Conservation (phyloP, 2,329 filamentous ascomycete species). For the Fusarium virguliforme region DNA sequence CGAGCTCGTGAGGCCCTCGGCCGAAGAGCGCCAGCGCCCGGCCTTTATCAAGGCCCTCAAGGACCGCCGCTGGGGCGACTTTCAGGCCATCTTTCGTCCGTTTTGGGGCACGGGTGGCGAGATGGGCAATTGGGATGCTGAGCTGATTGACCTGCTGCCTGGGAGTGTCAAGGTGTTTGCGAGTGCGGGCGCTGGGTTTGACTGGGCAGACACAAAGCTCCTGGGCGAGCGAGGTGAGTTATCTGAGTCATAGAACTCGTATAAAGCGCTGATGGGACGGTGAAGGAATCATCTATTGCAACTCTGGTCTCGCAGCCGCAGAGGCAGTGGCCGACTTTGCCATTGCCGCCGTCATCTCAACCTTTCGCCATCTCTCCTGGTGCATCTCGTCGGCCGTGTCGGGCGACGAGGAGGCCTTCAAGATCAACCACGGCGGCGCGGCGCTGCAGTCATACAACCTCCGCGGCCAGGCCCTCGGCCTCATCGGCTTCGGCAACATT, state of each 20-base stretch:
- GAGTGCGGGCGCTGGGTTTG: conserved; percentile 76
- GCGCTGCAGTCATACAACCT: conserved; percentile 76
- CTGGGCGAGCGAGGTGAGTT: conserved; percentile 71
- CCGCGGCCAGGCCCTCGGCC: conserved; percentile 72
- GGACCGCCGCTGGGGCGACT: conserved; percentile 70
- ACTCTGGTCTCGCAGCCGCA: conserved; percentile 78
- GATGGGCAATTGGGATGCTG: conserved; percentile 76
- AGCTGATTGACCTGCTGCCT: conserved; percentile 72
- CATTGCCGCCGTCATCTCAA: conserved; percentile 77
- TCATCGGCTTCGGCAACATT: conserved; percentile 80
- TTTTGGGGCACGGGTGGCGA: conserved; percentile 77
- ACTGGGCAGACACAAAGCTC: conserved; percentile 76
- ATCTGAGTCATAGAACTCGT: background rate
- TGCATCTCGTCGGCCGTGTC: conserved; percentile 70
- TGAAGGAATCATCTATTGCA: conserved; percentile 78
- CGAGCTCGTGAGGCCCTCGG: conserved; percentile 67
- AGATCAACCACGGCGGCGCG: conserved; percentile 72
- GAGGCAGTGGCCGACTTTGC: conserved; percentile 83
- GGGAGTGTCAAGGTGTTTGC: conserved; percentile 73
- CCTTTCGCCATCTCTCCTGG: conserved; percentile 79
- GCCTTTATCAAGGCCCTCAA: conserved; percentile 67
- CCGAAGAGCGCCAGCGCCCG: conserved; percentile 66
- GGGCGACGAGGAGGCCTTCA: conserved; percentile 61
- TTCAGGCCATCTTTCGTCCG: conserved; percentile 71
- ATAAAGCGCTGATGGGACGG: conserved; percentile 15